Base-by-base conservation (phyloP, 2,329 filamentous ascomycete species). In the Cordyceps tenuipes region DNA sequence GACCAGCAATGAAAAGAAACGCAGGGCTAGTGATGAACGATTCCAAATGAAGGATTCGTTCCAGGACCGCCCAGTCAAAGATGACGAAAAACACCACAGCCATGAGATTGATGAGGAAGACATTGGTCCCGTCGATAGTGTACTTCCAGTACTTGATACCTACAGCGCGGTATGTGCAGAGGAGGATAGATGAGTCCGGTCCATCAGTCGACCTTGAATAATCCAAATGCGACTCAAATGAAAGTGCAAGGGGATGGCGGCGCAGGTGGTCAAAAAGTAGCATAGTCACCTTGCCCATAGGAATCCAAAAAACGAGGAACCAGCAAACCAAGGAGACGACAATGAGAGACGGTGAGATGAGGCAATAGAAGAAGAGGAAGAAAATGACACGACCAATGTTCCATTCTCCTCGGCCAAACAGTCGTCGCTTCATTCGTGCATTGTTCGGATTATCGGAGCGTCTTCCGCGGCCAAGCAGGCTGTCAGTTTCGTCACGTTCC, bases 131-230 rank as follows among this genome's bases (percentile, higher is more conserved):
- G 70, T 99, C 94, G 61, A 99, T 81, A 4, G 94, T 99, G 75
- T 99, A 99, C 76, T 99, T 99, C 93, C 95, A 99, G 78, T 99
- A 99, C 73, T 93, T 93, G 66, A 86, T 80, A 13, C 94, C 94
- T 13, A 95, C 93, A 48, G 94, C 94, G 61, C 95, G 89, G 75
- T 99, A 99, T 6, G 94, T 99, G 80, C 94, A 99, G 39, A 99
- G 81, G 19, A 99, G 79, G 63, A 99, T 93, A 12, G 92, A 93
- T 17, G 89, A 88, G 50, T 91, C 88, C 21, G 88, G 85, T 17
- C 85, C 85, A 51, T 87, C 86, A 8, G 84, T 82, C 13, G 81
- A 79, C 60, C 92, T 87, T 29, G 89, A 85, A 68, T 88, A 89
- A 61, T 85, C 82, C 60, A 84, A 85, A 70, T 96, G 92, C 10